Percentiles rank a stretch among this genome's conserved stretches.
Conservation (phyloP, 148 eudicot genomes). For the Rhododendron vialii region DNA sequence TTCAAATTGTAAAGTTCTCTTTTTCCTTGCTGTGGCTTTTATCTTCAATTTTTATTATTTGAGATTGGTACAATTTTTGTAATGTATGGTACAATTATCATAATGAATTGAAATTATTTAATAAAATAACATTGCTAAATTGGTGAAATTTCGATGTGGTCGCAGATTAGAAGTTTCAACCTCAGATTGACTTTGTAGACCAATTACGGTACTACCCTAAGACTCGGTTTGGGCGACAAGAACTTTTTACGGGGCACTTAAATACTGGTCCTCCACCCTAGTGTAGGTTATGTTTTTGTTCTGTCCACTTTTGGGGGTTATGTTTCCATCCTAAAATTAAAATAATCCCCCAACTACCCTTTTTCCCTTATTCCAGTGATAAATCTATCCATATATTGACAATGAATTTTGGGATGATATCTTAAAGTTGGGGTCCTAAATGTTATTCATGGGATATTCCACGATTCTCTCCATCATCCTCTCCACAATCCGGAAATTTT, state of each 20-base stretch:
- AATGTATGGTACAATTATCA: too few species aligned
- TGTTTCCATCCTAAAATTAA: too few species aligned
- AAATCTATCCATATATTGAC: neutral
- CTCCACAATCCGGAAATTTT: neutral
- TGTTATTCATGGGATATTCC: neutral
- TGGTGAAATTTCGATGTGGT: neutral
- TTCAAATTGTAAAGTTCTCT: neutral
- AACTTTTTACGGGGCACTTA: too few species aligned
- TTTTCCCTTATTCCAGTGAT: neutral
- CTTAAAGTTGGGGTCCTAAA: neutral
- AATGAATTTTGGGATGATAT: too few species aligned
- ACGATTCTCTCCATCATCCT: neutral
- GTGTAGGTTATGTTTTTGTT: too few species aligned
- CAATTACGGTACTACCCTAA: too few species aligned
- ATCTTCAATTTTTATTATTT: neutral
- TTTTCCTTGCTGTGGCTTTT: neutral
- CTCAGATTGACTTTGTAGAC: neutral
- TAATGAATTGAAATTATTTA: neutral
- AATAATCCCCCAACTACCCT: neutral
- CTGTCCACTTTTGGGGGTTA: too few species aligned
- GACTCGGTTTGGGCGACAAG: too few species aligned
- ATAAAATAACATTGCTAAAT: neutral
- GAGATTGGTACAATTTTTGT: constrained; percentile 1
- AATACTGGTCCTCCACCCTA: too few species aligned
- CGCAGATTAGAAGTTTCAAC: neutral